Base-by-base conservation (phyloP, 805 yeast species). In the Candida michaelii region DNA sequence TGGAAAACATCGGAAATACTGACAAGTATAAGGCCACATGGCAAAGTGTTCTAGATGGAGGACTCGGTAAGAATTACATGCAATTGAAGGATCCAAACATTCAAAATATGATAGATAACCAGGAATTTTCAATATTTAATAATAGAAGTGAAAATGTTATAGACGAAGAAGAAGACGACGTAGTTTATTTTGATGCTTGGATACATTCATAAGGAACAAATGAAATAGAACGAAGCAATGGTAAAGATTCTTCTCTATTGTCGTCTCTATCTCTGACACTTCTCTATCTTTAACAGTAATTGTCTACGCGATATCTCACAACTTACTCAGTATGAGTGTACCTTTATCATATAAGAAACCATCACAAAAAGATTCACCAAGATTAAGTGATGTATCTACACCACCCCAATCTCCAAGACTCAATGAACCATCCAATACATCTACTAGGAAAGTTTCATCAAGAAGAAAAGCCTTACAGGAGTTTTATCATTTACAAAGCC, bases 1-100 rank as follows among this genome's bases (percentile, higher is more conserved):
- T 93, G 39, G 97, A 89, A 57, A 69, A 74, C 42, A 70, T 80
- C 2, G 53, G 51, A 19, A 72, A 73, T 31, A 69, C 77, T 21
- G 77, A 82, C 49, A 76, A 81, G 33, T 91, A 84, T 62, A 79
- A 76, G 53, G 93, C 95, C 0, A 85, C 96, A 1, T 83, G 91
- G 81, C 89, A 83, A 52, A 82, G 90, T 56, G 82, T 86, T 1
- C 60, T 85, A 33, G 90, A 82, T 54, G 78, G 86, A 40, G 88
- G 85, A 3, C 79, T 75, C 39, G 80, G 74, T 2, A 54, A 30
- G 19, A 36, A 25, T 18, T 46, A 42, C 30, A 33, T 40, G 17
- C 42, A 44, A 14, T 8, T 14, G 7, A 24, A 14, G 11, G 34
- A 40, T 2, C 34, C 40, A 5, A 36, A 23, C 11, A 16, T 36